Percentiles rank a stretch among this genome's conserved stretches.
These are phyloP conservation scores for Lepidium africanum DNA, from an alignment of 345 rosid species.

Conservation along the genomic window DNA sequence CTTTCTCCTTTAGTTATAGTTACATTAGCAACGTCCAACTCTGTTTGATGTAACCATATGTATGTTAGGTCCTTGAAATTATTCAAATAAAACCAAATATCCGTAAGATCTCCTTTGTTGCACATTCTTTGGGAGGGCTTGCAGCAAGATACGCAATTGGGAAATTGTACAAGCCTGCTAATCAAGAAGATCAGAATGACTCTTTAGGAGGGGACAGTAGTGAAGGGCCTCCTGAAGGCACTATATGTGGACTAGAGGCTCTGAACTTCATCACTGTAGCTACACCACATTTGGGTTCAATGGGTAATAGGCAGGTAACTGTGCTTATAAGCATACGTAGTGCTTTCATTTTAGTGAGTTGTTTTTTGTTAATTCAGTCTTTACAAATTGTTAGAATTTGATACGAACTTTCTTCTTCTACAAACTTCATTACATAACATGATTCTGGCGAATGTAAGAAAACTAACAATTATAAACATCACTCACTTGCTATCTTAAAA, in stretches of 20 bases:
- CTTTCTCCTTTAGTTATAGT: not conserved
- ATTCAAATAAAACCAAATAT: constrained; percentile 55
- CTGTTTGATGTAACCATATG: not conserved
- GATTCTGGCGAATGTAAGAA: not conserved
- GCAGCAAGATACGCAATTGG: constrained; percentile 96
- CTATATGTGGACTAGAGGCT: constrained; percentile 81
- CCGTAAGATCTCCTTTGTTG: constrained; percentile 79
- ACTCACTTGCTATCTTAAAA: not conserved
- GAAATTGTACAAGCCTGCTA: constrained; percentile 59
- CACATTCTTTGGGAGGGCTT: constrained; percentile 85
- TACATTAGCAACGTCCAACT: not conserved
- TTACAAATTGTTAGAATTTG: not conserved
- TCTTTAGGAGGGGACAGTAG: constrained; percentile 1
- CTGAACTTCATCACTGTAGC: constrained; percentile 88
- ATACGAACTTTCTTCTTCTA: not conserved
- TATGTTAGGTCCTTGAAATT: constrained; percentile 64
- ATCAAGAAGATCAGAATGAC: constrained; percentile 28
- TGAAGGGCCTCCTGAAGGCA: constrained; percentile 34
- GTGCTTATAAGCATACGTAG: not conserved
- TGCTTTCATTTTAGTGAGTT: not conserved
- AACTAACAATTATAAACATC: not conserved
- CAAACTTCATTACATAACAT: constrained; percentile 1
- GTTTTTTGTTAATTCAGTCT: not conserved
- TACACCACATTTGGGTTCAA: constrained; percentile 96
- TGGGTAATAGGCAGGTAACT: constrained; percentile 88